These are phyloP conservation scores for Groenewaldozyma sp. DNA, from an alignment of 1,139 yeast species.

Conservation along the genomic window DNA sequence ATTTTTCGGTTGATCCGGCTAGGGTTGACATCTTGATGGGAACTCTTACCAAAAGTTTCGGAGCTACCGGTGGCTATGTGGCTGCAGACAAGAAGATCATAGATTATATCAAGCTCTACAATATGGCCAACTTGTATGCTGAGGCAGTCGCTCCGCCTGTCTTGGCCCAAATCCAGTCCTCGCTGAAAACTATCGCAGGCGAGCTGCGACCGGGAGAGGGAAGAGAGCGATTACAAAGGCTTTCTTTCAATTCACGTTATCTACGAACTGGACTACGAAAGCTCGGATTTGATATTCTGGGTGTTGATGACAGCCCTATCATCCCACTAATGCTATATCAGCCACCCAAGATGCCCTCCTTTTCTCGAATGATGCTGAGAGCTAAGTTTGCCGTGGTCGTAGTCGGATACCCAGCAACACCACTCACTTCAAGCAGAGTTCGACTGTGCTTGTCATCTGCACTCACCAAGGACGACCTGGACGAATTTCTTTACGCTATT, in stretches of 20 bases:
- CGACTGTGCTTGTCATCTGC: constrained; percentile 91
- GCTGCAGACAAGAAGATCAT: constrained; percentile 64
- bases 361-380: constrained; percentile 71
- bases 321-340: constrained; percentile 79
- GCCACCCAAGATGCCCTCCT: constrained; percentile 91
- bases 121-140: constrained; percentile 66
- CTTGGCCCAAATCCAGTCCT: constrained; percentile 74
- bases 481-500: constrained; percentile 60
- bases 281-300: constrained; percentile 87
- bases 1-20: constrained; percentile 68
- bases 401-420: constrained; percentile 97
- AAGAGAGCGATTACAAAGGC: constrained; percentile 76
- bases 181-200: constrained; percentile 72
- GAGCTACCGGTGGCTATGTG: constrained; percentile 97
- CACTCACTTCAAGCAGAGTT: constrained; percentile 79
- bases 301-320: constrained; percentile 95
- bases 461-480: constrained; percentile 88
- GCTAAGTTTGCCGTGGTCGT: constrained; percentile 87
- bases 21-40: constrained; percentile 91
- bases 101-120: constrained; percentile 62
- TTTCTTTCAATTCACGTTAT: constrained; percentile 92
- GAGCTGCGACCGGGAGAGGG: constrained; percentile 90
- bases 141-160: constrained; percentile 91
- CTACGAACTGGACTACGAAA: constrained; percentile 82
- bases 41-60: constrained; percentile 92